phyloP scores from a whole-genome alignment of 352 stramenopile genomes.

The Phytophthora agathidicida region DNA sequence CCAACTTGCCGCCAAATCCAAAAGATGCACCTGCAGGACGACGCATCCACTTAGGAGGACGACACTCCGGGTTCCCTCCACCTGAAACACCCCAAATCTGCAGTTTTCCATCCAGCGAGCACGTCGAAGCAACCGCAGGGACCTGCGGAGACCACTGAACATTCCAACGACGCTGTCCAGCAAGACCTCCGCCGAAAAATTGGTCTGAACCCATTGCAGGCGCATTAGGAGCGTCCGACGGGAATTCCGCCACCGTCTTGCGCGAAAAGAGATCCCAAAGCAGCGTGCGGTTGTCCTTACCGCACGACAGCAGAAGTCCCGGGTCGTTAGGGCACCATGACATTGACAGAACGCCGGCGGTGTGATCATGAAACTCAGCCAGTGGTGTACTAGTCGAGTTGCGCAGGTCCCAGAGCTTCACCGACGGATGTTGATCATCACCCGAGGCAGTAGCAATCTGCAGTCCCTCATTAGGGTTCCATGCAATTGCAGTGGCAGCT shows the following conservation, averaged over 20 bases:
- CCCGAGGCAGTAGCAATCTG: conserved; percentile 96
- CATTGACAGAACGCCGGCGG: conserved; percentile 95
- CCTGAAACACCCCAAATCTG: conserved; percentile 92
- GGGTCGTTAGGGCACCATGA: conserved; percentile 98
- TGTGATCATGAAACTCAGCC: conserved; percentile 95
- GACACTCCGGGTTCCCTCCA: conserved; percentile 75
- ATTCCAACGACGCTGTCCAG: conserved; percentile 92
- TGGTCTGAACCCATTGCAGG: conserved; percentile 80
- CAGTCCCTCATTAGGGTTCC: conserved; percentile 98
- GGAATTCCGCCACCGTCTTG: conserved; percentile 95
- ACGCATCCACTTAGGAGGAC: conserved; percentile 96
- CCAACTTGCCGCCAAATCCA: conserved; percentile 96
- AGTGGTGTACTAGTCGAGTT: conserved; percentile 97
- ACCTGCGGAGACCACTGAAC: conserved; percentile 96
- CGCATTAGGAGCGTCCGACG: conserved; percentile 63
- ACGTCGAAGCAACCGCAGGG: conserved; percentile 95
- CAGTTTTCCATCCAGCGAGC: conserved; percentile 97
- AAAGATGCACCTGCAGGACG: conserved; percentile 93
- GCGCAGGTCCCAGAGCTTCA: conserved; percentile 99
- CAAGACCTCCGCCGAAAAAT: conserved; percentile 71
- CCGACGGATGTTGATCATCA: conserved; percentile 95
- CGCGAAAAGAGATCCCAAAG: conserved; percentile 97
- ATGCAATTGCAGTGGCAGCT: conserved; percentile 93
- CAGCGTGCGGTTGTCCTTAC: conserved; percentile 98
- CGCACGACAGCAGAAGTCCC: conserved; percentile 92